A percentile compares a stretch with the other conserved stretches of the same genome.
These are phyloP conservation scores for Yamadazyma siamensis DNA, from an alignment of 1,139 yeast species.

Conservation along the genomic window DNA sequence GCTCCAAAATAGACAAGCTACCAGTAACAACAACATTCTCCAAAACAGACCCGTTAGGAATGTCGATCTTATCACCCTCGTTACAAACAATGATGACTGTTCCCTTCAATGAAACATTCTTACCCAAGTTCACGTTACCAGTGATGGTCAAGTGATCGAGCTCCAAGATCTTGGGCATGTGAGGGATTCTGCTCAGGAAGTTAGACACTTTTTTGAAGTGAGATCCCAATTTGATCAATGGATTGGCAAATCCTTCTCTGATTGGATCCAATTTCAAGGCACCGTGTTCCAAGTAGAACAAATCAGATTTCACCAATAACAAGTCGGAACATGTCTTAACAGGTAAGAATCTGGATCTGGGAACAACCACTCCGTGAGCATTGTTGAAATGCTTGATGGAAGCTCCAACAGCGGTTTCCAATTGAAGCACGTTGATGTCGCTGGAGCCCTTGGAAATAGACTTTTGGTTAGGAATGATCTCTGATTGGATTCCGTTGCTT, in stretches of 20 bases:
- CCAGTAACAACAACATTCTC: conserved; percentile 98
- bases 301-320: conserved; percentile 92
- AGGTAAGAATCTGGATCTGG: conserved; percentile 96
- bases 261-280: conserved; percentile 78
- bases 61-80: conserved; percentile 94
- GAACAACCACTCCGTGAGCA: conserved; percentile 98
- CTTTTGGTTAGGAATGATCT: conserved; percentile 93
- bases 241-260: conserved; percentile 86
- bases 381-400: conserved; percentile 94
- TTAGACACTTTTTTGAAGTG: conserved; percentile 94
- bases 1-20: conserved; percentile 92
- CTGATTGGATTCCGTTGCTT: conserved; percentile 77
- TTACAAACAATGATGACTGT: conserved; percentile 97
- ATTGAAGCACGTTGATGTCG: conserved; percentile 84
- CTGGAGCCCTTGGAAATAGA: conserved; percentile 71
- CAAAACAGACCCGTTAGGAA: conserved; percentile 91
- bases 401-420: conserved; percentile 99
- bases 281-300: conserved; percentile 89
- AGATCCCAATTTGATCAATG: conserved; percentile 92
- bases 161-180: conserved; percentile 94
- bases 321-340: conserved; percentile 96
- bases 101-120: conserved; percentile 87
- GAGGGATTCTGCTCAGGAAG: conserved; percentile 86
- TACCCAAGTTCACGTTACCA: conserved; percentile 92
- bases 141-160: conserved; percentile 96